Evolutionary conservation across 169 alveolate genomes (phyloP), one percentile per base, ranked within the genome.

Genomic region (Eimeria necatrix): DNA sequence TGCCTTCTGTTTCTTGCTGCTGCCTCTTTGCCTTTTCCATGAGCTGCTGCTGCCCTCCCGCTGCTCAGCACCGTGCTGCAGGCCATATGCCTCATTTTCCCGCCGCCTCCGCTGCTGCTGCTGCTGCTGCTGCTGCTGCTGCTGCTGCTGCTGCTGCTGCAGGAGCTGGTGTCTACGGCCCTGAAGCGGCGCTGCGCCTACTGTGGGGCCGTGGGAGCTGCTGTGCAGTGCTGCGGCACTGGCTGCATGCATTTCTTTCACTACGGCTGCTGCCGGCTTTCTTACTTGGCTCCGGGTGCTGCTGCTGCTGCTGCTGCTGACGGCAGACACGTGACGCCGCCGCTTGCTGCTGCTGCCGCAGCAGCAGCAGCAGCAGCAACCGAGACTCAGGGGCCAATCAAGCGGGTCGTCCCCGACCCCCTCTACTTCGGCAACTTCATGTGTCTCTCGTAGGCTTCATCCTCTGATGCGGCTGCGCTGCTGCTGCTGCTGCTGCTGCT

Each of bases 401-500:
- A 71, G 12, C 51, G 81, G 4, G 51, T 32, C 16, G 5, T 85
- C 41, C 92, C 92, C 1, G 92, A 85, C n/a, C 92, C 92, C 9
- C 92, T 85, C 48, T 85, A 59, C 81, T 85, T 51, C 76, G 92
- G 92, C 24, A 61, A 32, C 4, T 85, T 51, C 70, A 20, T 85
- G 81, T 85, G 92, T 26, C 51, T 85, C 61, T 16, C 76, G 92
- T 85, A 60, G 41, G 92, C 24, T 59, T n/a, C n/a, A n/a, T n/a
- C n/a, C n/a, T n/a, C n/a, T n/a, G n/a, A n/a, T n/a, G n/a, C n/a
- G n/a, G n/a, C n/a, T n/a, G n/a, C n/a, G n/a, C n/a, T n/a, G n/a
- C n/a, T n/a, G n/a, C n/a, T n/a, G 26, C 81, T 32, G 81, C 81
- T 71, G 81, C 81, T 24, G 81, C 81, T 71, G 49, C 51, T n/a